phyloP scores from a whole-genome alignment of 164 flowering plant genomes.

The Platanus orientalis region DNA sequence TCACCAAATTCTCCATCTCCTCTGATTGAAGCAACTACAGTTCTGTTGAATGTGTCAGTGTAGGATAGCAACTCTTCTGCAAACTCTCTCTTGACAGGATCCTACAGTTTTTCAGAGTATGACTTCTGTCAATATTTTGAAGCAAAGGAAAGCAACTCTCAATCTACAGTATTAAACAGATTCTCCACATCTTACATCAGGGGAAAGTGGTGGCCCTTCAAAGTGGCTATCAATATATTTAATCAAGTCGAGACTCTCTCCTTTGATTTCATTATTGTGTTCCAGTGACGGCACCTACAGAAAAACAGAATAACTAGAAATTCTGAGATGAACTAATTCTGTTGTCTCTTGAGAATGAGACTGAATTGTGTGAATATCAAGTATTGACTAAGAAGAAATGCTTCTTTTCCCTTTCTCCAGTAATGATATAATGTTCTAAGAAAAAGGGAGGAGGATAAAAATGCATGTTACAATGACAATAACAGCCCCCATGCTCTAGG shows the following conservation, averaged over 20 bases:
- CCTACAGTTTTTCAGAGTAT: constrained; percentile 29
- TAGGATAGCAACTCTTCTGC: constrained; percentile 70
- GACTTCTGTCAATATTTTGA: background rate
- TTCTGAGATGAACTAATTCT: no score
- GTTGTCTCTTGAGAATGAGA: no score
- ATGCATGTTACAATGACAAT: no score
- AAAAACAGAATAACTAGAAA: background rate
- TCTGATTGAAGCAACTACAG: constrained; percentile 37
- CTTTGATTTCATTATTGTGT: constrained; percentile 69
- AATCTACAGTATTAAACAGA: background rate
- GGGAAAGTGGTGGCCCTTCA: constrained; percentile 71
- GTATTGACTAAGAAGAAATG: no score
- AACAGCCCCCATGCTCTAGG: no score
- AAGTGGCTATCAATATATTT: constrained; percentile 70
- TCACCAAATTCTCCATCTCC: constrained; percentile 50
- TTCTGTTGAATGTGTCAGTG: constrained; percentile 38
- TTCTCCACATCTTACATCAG: constrained; percentile 47
- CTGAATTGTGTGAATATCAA: no score
- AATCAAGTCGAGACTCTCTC: constrained; percentile 82
- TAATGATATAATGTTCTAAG: no score
- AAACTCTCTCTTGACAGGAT: constrained; percentile 60
- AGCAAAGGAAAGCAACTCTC: background rate
- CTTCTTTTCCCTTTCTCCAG: no score
- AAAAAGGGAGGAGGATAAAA: no score
- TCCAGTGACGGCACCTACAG: constrained; percentile 76